Conservation (phyloP, 306 rosid species). For the Inga oerstediana region DNA sequence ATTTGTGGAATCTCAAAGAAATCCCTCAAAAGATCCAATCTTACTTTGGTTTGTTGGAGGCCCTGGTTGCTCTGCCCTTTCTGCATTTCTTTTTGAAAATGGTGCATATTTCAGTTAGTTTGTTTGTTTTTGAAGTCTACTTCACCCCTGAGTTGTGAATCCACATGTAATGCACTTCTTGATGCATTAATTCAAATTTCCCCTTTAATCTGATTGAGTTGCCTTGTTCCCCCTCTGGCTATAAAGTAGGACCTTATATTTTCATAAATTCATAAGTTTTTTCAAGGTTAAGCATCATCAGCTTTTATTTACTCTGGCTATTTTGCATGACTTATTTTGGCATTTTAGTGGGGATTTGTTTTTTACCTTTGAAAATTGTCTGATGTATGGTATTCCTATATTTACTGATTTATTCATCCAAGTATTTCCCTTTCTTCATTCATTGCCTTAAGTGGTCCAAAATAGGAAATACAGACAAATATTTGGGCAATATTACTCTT, state of each 20-base stretch:
- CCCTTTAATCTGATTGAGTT: too few relatives aligned
- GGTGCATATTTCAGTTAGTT: conserved; percentile 4
- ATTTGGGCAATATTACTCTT: neutral
- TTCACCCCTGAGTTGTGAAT: neutral
- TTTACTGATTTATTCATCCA: neutral
- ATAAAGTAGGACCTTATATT: neutral
- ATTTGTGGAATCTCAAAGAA: conserved; percentile 41
- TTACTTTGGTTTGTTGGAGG: conserved; percentile 43
- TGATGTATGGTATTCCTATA: neutral
- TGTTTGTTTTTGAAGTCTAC: neutral
- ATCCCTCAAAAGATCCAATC: conserved; percentile 33
- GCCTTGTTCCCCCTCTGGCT: too few relatives aligned
- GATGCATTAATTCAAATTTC: too few relatives aligned
- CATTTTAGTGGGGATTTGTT: too few relatives aligned
- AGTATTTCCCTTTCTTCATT: neutral
- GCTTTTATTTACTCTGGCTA: neutral
- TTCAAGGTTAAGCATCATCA: neutral
- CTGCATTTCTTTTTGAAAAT: conserved; percentile 39
- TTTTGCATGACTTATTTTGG: neutral
- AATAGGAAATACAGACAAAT: neutral
- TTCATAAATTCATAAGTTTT: neutral
- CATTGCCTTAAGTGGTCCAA: neutral
- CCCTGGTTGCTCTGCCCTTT: conserved; percentile 42
- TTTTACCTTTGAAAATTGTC: neutral
- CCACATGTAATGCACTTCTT: too few relatives aligned